These are phyloP conservation scores for Cytospora leucostoma DNA, from an alignment of 2,329 filamentous ascomycete species.

Conservation along the genomic window DNA sequence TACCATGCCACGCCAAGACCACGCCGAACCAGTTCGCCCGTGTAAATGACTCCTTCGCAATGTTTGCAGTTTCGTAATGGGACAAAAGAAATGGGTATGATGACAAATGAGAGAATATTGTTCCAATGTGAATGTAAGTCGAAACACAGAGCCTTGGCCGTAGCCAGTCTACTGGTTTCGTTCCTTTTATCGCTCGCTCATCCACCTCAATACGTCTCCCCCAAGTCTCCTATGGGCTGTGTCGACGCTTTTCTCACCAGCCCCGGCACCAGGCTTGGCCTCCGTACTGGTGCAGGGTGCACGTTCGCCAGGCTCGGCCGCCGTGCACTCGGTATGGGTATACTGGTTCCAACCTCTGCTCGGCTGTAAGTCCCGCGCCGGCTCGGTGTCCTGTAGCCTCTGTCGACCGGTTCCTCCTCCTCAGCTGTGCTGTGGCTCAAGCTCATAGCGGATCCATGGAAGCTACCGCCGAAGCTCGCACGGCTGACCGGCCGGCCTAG, in stretches of 20 bases:
- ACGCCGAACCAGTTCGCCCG: constrained; percentile 25
- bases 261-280: constrained; percentile 21
- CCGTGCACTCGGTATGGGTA: constrained; percentile 46
- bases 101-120: constrained; percentile 28
- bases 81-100: constrained; percentile 28
- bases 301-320: constrained; percentile 43
- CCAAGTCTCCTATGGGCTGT: constrained; percentile 51
- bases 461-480: constrained; percentile 68
- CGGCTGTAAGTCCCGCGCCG: constrained; percentile 56
- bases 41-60: constrained; percentile 26
- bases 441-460: constrained; percentile 60
- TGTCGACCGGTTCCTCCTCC: constrained; percentile 40
- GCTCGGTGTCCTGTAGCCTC: constrained; percentile 53
- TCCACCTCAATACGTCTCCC: constrained; percentile 53
- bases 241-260: constrained; percentile 32
- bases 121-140: constrained; percentile 20
- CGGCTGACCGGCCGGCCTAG: constrained; percentile 63
- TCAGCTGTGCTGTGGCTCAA: constrained; percentile 57
- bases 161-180: constrained; percentile 3
- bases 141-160: background rate
- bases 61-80: constrained; percentile 25
- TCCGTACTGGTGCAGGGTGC: constrained; percentile 14
- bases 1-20: constrained; percentile 18
- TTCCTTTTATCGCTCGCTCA: background rate
- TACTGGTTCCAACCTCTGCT: constrained; percentile 45